phyloP scores from a whole-genome alignment of 192 early-diverging fungal genomes.

The Gonapodya prolifera region DNA sequence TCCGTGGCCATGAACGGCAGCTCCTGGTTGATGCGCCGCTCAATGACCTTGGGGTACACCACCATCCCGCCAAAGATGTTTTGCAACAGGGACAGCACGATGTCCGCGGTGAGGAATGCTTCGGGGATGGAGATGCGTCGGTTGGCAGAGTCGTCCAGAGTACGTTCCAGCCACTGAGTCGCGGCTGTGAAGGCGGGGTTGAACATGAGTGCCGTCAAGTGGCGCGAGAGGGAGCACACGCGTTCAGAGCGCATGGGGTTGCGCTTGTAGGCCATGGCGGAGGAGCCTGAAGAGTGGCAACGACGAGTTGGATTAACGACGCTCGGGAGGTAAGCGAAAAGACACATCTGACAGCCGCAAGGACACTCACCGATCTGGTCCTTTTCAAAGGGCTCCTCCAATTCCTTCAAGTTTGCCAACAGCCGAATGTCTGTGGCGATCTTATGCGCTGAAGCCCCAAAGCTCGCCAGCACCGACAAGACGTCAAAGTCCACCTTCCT shows the following conservation, averaged over 20 bases:
- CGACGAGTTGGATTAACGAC: too few relatives aligned
- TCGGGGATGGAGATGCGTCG: constrained; percentile 91
- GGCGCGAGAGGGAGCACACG: constrained; percentile 87
- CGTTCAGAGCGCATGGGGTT: constrained; percentile 99
- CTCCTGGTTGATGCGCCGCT: constrained; percentile 79
- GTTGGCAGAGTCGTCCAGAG: constrained; percentile 94
- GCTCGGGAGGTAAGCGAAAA: too few relatives aligned
- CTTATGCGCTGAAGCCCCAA: constrained; percentile 93
- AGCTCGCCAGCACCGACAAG: constrained; percentile 68
- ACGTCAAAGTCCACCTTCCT: constrained; percentile 96
- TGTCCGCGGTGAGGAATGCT: constrained; percentile 93
- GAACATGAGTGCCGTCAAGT: constrained; percentile 76
- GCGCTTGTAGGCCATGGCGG: constrained; percentile 99
- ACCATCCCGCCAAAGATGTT: constrained; percentile 97
- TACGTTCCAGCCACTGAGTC: constrained; percentile 83
- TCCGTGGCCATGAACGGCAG: constrained; percentile 99
- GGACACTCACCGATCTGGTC: constrained; percentile 74
- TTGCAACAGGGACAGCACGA: constrained; percentile 84
- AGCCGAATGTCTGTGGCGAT: constrained; percentile 94
- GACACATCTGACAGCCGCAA: too few relatives aligned
- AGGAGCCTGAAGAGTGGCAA: constrained; percentile 66
- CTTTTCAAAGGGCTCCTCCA: constrained; percentile 99
- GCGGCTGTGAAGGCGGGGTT: constrained; percentile 78
- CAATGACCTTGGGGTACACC: constrained; percentile 92
- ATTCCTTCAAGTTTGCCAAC: constrained; percentile 90